Conservation (phyloP, 192 early-diverging fungal genomes). For the Umbelopsis sp. region DNA sequence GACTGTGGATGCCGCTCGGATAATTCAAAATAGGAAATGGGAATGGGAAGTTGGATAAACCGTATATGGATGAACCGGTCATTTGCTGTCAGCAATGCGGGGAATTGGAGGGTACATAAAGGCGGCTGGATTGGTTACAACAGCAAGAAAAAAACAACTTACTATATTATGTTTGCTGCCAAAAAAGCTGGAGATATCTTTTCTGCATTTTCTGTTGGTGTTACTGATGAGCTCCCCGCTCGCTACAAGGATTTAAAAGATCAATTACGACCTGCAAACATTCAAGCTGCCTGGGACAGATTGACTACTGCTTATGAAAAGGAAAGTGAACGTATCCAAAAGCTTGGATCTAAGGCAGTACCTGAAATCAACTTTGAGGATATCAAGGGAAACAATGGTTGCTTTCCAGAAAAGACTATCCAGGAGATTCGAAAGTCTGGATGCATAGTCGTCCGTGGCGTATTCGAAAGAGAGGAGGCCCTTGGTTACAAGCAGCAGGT, state of each 20-base stretch:
- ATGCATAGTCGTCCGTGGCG: slow-evolving; percentile 27
- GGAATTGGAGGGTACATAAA: background rate
- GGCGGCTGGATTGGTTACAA: background rate
- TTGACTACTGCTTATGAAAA: slow-evolving; percentile 16
- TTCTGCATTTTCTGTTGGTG: slow-evolving; percentile 28
- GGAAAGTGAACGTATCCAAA: slow-evolving; percentile 22
- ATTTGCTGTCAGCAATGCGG: background rate
- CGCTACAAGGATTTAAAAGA: slow-evolving; percentile 29
- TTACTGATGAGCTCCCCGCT: slow-evolving; percentile 18
- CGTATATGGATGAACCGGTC: background rate
- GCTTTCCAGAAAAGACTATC: slow-evolving; percentile 21
- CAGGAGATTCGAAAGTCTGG: slow-evolving; percentile 28
- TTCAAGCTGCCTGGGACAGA: slow-evolving; percentile 18
- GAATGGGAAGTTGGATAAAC: background rate
- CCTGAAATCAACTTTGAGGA: slow-evolving; percentile 23
- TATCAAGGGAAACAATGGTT: slow-evolving; percentile 21
- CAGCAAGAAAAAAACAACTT: background rate
- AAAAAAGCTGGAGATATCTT: slow-evolving; percentile 25
- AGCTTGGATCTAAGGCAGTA: slow-evolving; percentile 21
- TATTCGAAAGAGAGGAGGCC: slow-evolving; percentile 23
- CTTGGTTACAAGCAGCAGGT: slow-evolving; percentile 29
- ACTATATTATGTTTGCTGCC: background rate
- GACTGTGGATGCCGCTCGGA: background rate
- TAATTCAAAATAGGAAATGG: background rate
- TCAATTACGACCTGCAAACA: background rate